Conservation (phyloP, 2,329 filamentous ascomycete genomes). For the Xylaria sp. region DNA sequence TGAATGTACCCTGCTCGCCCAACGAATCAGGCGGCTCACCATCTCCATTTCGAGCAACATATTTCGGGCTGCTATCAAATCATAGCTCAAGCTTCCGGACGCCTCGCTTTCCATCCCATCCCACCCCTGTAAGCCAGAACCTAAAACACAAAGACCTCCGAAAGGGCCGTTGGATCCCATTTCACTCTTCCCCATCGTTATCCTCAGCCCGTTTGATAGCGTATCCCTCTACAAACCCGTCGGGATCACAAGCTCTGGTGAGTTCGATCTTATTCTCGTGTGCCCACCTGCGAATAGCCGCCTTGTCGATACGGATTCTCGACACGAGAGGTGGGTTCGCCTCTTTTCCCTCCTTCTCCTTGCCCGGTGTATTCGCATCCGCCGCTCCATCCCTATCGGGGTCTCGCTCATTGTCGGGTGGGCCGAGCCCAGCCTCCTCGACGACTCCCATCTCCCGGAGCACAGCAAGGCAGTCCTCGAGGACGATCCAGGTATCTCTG, state of each 20-base stretch:
- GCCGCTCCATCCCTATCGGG: slow-evolving; percentile 55
- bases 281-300: slow-evolving; percentile 69
- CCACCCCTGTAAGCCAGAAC: neutral
- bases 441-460: slow-evolving; percentile 81
- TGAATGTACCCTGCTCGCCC: neutral
- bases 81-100: neutral
- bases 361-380: slow-evolving; percentile 27
- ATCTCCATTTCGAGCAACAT: neutral
- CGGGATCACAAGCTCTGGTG: slow-evolving; percentile 70
- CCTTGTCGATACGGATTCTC: slow-evolving; percentile 59
- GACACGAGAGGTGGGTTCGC: slow-evolving; percentile 41
- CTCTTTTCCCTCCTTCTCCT: slow-evolving; percentile 33
- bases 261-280: slow-evolving; percentile 65
- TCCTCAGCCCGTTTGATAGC: slow-evolving; percentile 52
- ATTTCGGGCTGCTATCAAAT: neutral
- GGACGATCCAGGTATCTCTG: slow-evolving; percentile 78
- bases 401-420: slow-evolving; percentile 69
- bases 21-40: neutral
- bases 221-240: slow-evolving; percentile 75
- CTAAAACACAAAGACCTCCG: neutral
- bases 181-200: slow-evolving; percentile 32
- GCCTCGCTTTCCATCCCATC: slow-evolving; percentile 1
- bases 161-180: neutral
- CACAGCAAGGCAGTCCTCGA: slow-evolving; percentile 80
- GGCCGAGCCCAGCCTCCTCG: slow-evolving; percentile 52